Evolutionary conservation across 2,329 filamentous ascomycete species (phyloP).

Genomic region (Pseudophaeomoniella oleicola): DNA sequence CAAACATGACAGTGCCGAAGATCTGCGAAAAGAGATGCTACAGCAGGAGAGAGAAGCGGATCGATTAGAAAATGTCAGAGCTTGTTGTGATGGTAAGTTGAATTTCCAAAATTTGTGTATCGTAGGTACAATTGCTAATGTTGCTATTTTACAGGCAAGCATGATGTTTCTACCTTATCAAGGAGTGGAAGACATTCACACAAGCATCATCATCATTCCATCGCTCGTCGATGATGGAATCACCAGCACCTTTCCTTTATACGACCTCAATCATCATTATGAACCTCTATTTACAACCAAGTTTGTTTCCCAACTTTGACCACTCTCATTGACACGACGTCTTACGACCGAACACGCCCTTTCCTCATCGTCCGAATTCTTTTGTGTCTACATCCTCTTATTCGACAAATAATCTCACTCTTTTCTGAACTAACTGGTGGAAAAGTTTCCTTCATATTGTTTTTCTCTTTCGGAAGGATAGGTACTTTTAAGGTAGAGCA

Average conservation of each 20-base stretch:
- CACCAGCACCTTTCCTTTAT: not conserved
- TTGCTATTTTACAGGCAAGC: conserved; percentile 42
- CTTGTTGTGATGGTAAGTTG: conserved; percentile 89
- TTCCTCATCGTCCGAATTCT: too few relatives aligned
- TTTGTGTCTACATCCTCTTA: not conserved
- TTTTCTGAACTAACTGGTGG: too few relatives aligned
- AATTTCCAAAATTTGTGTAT: not conserved
- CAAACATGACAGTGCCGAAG: conserved; percentile 62
- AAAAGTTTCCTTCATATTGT: too few relatives aligned
- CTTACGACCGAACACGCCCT: not conserved
- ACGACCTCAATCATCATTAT: not conserved
- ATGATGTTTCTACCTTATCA: conserved; percentile 40
- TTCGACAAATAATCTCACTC: too few relatives aligned
- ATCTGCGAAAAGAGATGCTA: conserved; percentile 66
- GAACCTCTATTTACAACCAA: not conserved
- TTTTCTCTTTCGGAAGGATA: too few relatives aligned
- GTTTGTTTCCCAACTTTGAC: not conserved
- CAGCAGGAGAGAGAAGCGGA: conserved; percentile 61
- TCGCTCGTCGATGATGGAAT: not conserved
- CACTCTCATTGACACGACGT: not conserved
- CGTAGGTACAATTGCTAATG: conserved; percentile 8
- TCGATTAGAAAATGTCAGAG: conserved; percentile 82
- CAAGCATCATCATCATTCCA: not conserved
- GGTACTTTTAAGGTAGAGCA: too few relatives aligned
- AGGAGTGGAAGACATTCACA: conserved; percentile 1